A percentile compares a stretch with the other conserved stretches of the same genome.
Conservation (phyloP, 768 basidiomycete species). For the Pluteus cervinus region DNA sequence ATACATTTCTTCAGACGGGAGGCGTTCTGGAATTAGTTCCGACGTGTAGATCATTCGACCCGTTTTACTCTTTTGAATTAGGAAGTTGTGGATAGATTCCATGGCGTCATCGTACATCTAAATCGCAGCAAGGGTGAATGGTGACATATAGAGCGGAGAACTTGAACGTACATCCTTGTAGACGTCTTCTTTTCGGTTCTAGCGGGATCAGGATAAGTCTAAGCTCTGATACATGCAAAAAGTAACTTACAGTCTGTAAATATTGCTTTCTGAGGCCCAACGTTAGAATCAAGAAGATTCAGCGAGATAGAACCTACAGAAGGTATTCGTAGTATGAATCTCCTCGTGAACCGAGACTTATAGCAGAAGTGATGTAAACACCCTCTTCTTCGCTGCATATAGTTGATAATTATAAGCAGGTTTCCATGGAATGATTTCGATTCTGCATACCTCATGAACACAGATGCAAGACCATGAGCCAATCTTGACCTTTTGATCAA, state of each 20-base stretch:
- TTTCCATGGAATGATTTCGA: background rate
- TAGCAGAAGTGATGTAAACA: constrained; percentile 53
- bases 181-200: constrained; percentile 69
- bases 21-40: constrained; percentile 65
- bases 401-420: constrained; percentile 1
- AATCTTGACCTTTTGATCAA: constrained; percentile 57
- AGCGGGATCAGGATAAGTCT: background rate
- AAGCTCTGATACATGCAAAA: background rate
- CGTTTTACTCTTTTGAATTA: constrained; percentile 58
- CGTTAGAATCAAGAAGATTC: background rate
- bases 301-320: constrained; percentile 38
- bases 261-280: constrained; percentile 58
- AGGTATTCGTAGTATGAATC: constrained; percentile 95
- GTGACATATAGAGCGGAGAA: background rate
- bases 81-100: constrained; percentile 68
- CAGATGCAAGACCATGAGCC: constrained; percentile 73
- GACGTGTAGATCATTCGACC: constrained; percentile 70
- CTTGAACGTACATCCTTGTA: constrained; percentile 60
- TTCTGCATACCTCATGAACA: constrained; percentile 65
- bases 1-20: constrained; percentile 32
- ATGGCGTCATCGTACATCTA: constrained; percentile 92
- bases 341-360: constrained; percentile 86
- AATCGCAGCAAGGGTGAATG: background rate
- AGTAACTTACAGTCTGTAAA: constrained; percentile 60
- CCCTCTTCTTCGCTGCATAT: constrained; percentile 30